Evolutionary conservation across 345 rosid genomes (phyloP).

Genomic region (Populus alba): DNA sequence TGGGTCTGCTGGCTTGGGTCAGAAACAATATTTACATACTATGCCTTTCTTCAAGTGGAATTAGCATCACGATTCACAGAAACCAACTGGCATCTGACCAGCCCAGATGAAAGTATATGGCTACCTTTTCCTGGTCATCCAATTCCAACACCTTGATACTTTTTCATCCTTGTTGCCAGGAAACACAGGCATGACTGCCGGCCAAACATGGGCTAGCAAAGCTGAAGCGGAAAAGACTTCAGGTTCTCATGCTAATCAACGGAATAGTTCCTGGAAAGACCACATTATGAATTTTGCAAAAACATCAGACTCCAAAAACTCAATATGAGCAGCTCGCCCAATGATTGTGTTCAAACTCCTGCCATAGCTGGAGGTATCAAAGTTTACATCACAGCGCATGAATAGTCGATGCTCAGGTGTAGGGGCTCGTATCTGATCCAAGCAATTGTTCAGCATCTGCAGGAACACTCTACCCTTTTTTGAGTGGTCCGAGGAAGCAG

Average conservation of each 20-base stretch:
- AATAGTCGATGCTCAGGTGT: constrained; percentile 58
- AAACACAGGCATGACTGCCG: background rate
- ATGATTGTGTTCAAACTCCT: constrained; percentile 79
- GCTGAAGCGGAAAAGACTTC: background rate
- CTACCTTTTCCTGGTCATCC: background rate
- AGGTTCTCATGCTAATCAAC: constrained; percentile 26
- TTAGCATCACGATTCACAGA: constrained; percentile 1
- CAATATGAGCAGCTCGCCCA: constrained; percentile 95
- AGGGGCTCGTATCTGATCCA: constrained; percentile 91
- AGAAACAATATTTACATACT: background rate
- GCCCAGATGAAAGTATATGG: background rate
- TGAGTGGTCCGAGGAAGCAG: constrained; percentile 75
- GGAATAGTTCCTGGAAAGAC: constrained; percentile 79
- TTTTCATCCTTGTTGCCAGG: background rate
- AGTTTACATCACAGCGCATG: constrained; percentile 91
- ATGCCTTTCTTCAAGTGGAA: background rate
- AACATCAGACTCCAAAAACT: constrained; percentile 82
- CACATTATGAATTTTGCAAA: constrained; percentile 89
- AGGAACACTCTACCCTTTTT: constrained; percentile 71
- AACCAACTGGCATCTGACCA: background rate
- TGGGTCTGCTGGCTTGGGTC: background rate
- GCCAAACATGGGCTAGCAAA: background rate
- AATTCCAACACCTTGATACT: background rate
- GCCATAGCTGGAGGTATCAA: constrained; percentile 67
- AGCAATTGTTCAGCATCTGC: constrained; percentile 88